These are phyloP conservation scores for Vitis labrusca DNA, from an alignment of 164 flowering plant species.

Conservation along the genomic window DNA sequence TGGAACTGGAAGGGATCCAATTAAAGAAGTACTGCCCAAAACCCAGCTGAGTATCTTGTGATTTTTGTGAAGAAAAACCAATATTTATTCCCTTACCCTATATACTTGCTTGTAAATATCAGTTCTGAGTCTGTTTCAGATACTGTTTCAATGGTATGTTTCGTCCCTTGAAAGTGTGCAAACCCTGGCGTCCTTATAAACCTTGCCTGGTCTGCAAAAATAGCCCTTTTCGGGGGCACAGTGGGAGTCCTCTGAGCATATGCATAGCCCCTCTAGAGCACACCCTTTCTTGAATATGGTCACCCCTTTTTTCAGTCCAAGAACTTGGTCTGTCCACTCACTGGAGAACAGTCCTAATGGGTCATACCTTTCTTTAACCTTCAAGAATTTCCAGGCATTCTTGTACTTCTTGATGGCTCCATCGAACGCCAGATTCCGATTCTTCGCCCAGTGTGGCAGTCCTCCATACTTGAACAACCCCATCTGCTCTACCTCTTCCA, in stretches of 20 bases:
- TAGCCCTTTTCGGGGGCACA: conserved; percentile 72
- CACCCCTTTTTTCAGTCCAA: conserved; percentile 51
- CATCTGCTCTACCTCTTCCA: conserved; percentile 77
- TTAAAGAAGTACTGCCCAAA: no score
- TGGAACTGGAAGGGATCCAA: no score
- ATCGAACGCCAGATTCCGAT: conserved; percentile 60
- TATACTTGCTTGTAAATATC: no score
- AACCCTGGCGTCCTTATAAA: conserved; percentile 66
- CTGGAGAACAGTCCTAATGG: conserved; percentile 67
- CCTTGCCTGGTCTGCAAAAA: conserved; percentile 57
- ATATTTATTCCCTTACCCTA: no score
- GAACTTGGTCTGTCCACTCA: conserved; percentile 75
- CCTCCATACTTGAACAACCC: conserved; percentile 68
- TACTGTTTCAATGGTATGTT: neutral
- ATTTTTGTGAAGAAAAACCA: no score
- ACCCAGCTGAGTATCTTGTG: no score
- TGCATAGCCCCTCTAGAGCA: conserved; percentile 78
- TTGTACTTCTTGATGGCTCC: conserved; percentile 53
- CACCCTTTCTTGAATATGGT: conserved; percentile 54
- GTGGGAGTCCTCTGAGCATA: conserved; percentile 62
- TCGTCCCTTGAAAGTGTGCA: conserved; percentile 30
- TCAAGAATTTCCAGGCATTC: conserved; percentile 41
- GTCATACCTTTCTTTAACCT: conserved; percentile 55
- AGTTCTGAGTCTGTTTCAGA: no score
- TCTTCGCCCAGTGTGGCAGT: conserved; percentile 84